Evolutionary conservation across 345 rosid genomes (phyloP), one percentile per base, ranked within the genome.

Genomic region (Citrus sp.): DNA sequence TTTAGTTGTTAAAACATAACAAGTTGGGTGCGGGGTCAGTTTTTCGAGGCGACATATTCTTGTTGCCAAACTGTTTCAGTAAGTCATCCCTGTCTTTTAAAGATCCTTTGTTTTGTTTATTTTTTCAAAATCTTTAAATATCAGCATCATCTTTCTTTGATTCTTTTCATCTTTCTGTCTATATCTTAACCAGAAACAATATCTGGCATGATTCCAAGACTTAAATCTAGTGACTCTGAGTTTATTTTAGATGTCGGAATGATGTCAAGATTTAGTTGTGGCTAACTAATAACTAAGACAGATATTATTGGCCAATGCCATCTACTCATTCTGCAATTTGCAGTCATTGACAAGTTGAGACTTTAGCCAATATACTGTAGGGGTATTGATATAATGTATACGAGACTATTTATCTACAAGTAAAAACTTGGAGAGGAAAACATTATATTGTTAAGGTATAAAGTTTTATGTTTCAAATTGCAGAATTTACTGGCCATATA

Each of bases 151-250:
- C 49, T 72, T 56, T 30, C 5, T 51, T 18, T 51, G 38, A 27
- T 28, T 70, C 25, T 16, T 49, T 49, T 22, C 24, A 18, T 65
- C 37, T 65, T 34, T 34, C 9, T 7, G 8, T 37, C 9, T 7
- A 19, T 32, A 7, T 34, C 25, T n/a, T 3, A 21, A 24, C 71
- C 62, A 40, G 42, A 75, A 83, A 81, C 84, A 82, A 77, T 74
- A 85, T 79, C 88, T 69, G 85, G 78, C 87, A 84, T 46, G 76
- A 83, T 77, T 83, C 83, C 66, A 72, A 25, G 34, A 79, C 74
- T 69, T 62, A 63, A 77, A 38, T 82, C 63, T 24, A 62, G 51
- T 67, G 76, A 84, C 63, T 59, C 34, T 61, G 63, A 25, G 80
- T 65, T 79, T 72, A 81, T 74, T 73, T 73, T 69, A 38, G 74